Base-by-base conservation (phyloP, 2,329 filamentous ascomycete species). In the Anisogramma anomala region DNA sequence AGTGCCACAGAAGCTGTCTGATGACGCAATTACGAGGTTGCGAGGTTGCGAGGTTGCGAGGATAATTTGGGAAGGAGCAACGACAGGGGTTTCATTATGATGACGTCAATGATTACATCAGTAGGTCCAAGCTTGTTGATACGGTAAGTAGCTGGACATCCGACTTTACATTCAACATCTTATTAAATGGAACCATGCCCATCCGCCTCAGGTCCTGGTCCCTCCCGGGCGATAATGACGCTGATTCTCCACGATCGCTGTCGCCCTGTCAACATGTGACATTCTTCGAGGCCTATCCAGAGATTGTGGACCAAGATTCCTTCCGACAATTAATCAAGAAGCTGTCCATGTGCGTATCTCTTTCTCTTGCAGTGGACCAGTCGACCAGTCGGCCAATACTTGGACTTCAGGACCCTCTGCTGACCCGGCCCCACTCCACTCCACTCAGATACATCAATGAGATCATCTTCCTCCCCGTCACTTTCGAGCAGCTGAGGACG, bases 401-500 rank as follows among this genome's bases (percentile, higher is more conserved):
- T 11, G 25, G 13, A 30, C 13, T n/a, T 14, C 13, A 6, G 14
- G 14, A 6, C 14, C 13, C 6, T 30, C 13, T 6, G n/a, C 27
- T 30, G n/a, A 30, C 27, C 6, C 27, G 14, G 13, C n/a, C 6
- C 27, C 27, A 30, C 25, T 13, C 3, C 3, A 6, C 4, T n/a
- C n/a, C n/a, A 6, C 17, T 10, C 33, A 82, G 77, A 39, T 82
- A 74, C 55, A 71, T 84, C 47, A 65, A 70, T 43, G 72, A 78
- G 43, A 72, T 72, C 17, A 68, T 86, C 41, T 67, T 71, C 38
- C 62, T 78, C 33, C 79, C 82, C 13, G 74, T 74, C 54, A 80
- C 74, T 11, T 86, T 85, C 60, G 82, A 87, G 54, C 81, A 85
- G 58, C 66, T 86, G 7, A 69, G 80, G 35, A 81, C 77, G 5